phyloP scores from a whole-genome alignment of 305 asterid genomes.

The Fraxinus floribunda region DNA sequence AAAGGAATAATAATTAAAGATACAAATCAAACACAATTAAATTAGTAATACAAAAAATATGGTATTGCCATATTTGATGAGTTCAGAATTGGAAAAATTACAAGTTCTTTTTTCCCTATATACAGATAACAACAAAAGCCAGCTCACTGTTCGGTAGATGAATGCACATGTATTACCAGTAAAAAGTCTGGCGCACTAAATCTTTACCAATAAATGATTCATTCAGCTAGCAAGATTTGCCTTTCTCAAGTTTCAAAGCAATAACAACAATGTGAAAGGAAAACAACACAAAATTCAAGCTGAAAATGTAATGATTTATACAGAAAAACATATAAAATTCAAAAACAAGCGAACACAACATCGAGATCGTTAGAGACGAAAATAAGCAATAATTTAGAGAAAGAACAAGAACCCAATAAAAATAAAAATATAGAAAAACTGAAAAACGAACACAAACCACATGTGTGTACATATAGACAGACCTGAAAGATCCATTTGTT shows the following conservation, averaged over 20 bases:
- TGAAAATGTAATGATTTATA: neutral
- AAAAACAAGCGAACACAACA: neutral
- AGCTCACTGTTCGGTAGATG: neutral
- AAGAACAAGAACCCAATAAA: neutral
- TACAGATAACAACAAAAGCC: neutral
- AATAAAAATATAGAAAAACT: neutral
- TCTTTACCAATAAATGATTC: neutral
- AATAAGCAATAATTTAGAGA: neutral
- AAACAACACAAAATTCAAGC: neutral
- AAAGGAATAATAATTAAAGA: neutral
- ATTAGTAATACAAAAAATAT: neutral
- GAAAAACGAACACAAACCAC: neutral
- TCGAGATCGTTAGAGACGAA: neutral
- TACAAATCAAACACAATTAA: neutral
- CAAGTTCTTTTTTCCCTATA: neutral
- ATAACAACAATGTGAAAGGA: neutral
- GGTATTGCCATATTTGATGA: neutral
- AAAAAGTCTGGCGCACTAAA: neutral
- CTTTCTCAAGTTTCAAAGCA: neutral
- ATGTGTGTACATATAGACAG: neutral
- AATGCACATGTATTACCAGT: neutral
- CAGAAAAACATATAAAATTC: neutral
- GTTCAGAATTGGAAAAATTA: neutral
- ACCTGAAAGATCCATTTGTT: conserved; percentile 56
- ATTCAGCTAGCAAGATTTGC: neutral